phyloP scores from a whole-genome alignment of 2,329 filamentous ascomycete genomes.

The Volutella citrinella region DNA sequence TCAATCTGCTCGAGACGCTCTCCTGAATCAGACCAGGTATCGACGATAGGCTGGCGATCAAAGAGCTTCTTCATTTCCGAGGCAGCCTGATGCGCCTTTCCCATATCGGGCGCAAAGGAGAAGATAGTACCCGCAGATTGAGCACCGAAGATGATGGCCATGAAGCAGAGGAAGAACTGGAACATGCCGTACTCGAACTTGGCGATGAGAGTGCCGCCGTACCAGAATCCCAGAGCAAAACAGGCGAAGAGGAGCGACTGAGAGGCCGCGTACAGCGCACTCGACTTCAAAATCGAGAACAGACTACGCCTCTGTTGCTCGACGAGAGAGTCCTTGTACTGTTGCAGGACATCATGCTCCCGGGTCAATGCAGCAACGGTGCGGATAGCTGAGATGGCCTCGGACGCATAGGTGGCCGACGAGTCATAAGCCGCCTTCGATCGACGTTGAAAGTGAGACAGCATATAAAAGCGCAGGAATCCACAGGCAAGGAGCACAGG shows the following conservation, averaged over 20 bases:
- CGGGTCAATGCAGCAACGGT: conserved; percentile 90
- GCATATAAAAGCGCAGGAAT: conserved; percentile 84
- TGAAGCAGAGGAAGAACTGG: conserved; percentile 91
- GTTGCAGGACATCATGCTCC: conserved; percentile 72
- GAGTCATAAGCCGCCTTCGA: conserved; percentile 76
- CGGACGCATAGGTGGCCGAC: conserved; percentile 85
- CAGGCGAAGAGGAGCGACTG: conserved; percentile 83
- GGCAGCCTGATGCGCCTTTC: conserved; percentile 85
- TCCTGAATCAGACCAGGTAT: conserved; percentile 74
- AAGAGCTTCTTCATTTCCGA: conserved; percentile 78
- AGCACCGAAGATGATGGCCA: conserved; percentile 82
- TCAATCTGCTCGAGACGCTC: conserved; percentile 61
- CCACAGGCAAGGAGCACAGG: conserved; percentile 76
- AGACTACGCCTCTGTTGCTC: conserved; percentile 66
- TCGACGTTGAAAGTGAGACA: conserved; percentile 74
- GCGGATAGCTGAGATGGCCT: conserved; percentile 89
- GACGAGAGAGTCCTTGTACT: conserved; percentile 67
- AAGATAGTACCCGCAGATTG: conserved; percentile 90
- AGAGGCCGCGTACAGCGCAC: conserved; percentile 75
- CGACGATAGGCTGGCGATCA: conserved; percentile 77
- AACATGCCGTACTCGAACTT: conserved; percentile 71
- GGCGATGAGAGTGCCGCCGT: conserved; percentile 74
- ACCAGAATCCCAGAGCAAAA: conserved; percentile 90
- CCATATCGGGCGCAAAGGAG: conserved; percentile 88
- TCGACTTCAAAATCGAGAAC: conserved; percentile 72